Conservation (phyloP, 495 filamentous ascomycete species). For the Recurvomyces mirabilis region DNA sequence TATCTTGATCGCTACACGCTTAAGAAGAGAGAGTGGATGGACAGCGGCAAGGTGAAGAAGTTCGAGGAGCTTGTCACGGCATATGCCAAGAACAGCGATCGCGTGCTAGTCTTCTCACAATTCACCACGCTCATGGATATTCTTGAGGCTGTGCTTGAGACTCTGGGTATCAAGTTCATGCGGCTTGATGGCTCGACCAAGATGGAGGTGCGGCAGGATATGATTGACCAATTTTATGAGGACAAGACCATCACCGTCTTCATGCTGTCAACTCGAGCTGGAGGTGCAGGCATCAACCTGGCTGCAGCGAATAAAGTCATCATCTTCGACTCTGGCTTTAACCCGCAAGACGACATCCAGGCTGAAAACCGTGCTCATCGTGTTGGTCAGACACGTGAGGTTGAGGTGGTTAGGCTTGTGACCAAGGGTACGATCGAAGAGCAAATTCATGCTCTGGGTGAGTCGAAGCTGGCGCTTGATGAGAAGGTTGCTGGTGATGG, state of each 20-base stretch:
- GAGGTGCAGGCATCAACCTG: constrained; percentile 90
- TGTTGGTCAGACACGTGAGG: constrained; percentile 78
- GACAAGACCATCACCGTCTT: constrained; percentile 76
- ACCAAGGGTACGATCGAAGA: constrained; percentile 81
- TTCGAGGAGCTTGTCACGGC: constrained; percentile 58
- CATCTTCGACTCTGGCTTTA: constrained; percentile 91
- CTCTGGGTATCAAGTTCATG: constrained; percentile 60
- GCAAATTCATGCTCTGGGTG: constrained; percentile 76
- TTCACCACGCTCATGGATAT: constrained; percentile 89
- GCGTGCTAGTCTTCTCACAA: constrained; percentile 79
- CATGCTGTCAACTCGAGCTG: constrained; percentile 82
- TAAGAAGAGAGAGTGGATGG: constrained; percentile 71
- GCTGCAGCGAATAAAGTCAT: constrained; percentile 93
- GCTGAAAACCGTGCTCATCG: constrained; percentile 94
- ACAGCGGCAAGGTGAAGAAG: constrained; percentile 78
- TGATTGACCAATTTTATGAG: constrained; percentile 76
- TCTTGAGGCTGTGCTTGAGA: constrained; percentile 68
- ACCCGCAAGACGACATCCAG: constrained; percentile 92
- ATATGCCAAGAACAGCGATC: constrained; percentile 74
- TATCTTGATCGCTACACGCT: constrained; percentile 54
- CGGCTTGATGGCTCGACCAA: constrained; percentile 77
- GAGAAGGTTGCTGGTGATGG: constrained; percentile 60
- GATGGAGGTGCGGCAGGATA: constrained; percentile 68
- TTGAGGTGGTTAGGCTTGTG: constrained; percentile 77
- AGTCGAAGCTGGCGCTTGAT: constrained; percentile 88